These are phyloP conservation scores for Pleurotus djamor DNA, from an alignment of 768 basidiomycete genomes.

Conservation along the genomic window DNA sequence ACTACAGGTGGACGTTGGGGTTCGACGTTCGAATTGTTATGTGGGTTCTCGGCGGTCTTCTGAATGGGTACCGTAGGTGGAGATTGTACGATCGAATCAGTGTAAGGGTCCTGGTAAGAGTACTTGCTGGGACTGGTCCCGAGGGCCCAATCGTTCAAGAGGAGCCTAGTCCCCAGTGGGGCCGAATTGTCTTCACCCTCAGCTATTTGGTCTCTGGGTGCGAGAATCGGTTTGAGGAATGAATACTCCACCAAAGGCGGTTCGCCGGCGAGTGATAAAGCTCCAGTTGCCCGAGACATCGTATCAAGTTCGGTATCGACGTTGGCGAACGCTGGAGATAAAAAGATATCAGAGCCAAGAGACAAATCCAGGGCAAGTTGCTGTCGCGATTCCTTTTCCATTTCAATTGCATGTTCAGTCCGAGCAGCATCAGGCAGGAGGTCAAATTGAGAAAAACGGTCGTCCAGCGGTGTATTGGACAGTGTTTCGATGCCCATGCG, in stretches of 20 bases:
- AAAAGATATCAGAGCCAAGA: conserved; percentile 58
- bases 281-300: conserved; percentile 45
- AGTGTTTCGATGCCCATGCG: conserved; percentile 34
- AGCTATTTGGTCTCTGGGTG: conserved; percentile 23
- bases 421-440: conserved; percentile 33
- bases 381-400: conserved; percentile 55
- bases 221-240: conserved; percentile 55
- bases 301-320: conserved; percentile 38
- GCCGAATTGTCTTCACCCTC: conserved; percentile 18
- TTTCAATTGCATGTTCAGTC: conserved; percentile 36
- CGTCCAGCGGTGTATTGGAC: conserved; percentile 27
- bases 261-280: conserved; percentile 53
- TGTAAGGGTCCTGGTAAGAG: conserved; percentile 56
- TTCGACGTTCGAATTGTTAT: neutral
- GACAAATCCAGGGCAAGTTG: conserved; percentile 63
- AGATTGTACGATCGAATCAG: conserved; percentile 21
- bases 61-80: conserved; percentile 2
- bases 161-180: conserved; percentile 55
- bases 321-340: conserved; percentile 36
- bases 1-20: conserved; percentile 37
- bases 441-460: conserved; percentile 41
- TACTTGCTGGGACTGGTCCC: conserved; percentile 51
- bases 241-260: conserved; percentile 61
- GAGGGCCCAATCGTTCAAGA: conserved; percentile 69
- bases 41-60: conserved; percentile 6